Conservation (phyloP, 768 basidiomycete species). For the Naganishia randhawae region DNA sequence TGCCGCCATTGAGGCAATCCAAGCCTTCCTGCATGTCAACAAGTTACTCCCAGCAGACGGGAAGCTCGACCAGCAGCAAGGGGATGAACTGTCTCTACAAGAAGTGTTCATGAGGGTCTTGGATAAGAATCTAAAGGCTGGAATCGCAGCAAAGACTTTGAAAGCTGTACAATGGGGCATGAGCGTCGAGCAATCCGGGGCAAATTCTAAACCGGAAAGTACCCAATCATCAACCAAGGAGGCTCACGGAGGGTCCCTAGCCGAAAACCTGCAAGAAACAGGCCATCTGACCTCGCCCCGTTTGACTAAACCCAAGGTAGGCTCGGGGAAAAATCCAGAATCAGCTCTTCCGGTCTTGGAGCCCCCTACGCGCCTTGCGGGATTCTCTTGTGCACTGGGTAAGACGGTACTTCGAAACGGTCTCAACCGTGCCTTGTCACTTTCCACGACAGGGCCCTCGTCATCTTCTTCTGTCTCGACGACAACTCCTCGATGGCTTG, state of each 20-base stretch:
- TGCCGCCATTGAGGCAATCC: conserved; percentile 29
- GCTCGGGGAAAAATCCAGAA: neutral
- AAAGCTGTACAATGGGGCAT: conserved; percentile 33
- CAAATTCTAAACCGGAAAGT: neutral
- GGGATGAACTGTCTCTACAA: conserved; percentile 21
- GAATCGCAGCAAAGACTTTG: conserved; percentile 42
- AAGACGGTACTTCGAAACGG: conserved; percentile 40
- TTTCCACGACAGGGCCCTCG: neutral
- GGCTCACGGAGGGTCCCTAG: neutral
- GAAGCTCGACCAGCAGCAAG: neutral
- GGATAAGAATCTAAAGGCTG: conserved; percentile 46
- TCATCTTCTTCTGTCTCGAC: neutral
- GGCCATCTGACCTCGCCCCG: neutral
- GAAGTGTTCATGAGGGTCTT: conserved; percentile 40
- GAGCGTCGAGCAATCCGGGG: neutral
- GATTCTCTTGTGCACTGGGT: conserved; percentile 41
- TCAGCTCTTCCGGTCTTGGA: neutral
- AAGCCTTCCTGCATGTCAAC: conserved; percentile 31
- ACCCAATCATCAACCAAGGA: neutral
- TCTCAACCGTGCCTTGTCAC: conserved; percentile 28
- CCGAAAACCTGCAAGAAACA: neutral
- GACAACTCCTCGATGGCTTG: conserved; percentile 36
- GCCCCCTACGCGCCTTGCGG: conserved; percentile 5
- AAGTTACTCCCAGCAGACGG: conserved; percentile 15
- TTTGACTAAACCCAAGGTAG: neutral